Base-by-base conservation (phyloP, 768 basidiomycete species). In the Agaricus blazei region DNA sequence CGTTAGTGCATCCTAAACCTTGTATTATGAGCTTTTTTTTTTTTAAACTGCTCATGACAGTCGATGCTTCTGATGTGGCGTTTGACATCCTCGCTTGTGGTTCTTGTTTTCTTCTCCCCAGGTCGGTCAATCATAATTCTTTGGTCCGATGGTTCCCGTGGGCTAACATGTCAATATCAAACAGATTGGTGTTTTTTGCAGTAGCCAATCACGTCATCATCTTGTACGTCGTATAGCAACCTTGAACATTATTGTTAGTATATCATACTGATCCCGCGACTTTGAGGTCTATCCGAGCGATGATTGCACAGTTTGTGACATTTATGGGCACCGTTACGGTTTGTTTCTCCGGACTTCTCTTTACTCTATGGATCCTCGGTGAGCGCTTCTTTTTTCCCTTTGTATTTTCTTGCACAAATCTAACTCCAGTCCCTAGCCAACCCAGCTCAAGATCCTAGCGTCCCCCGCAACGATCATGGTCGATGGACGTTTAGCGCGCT, bases 51-150 rank as follows among this genome's bases (percentile, higher is more conserved):
- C 58, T 15, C 31, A 37, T 48, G 31, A 29, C 51, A 78, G 83
- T 67, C 24, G 70, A 63, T 8, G 67, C 75, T 0, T 89, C 89
- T 3, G 76, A 77, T 27, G 67, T 88, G 62, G 85, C 88, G 0
- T 93, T 95, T 63, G 92, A 95, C 62, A 76, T 93, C 29, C 77
- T 96, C 48, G 78, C 93, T 2, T 93, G 89, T 63, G 88, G 86
- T 7, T 90, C 87, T 3, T 93, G 90, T 63, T 84, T 94, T 50
- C 76, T 95, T 26, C 87, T 93, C 63, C 93, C 93, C 19, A 80
- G 92, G 84, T 86, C 61, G 29, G 70, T 62, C 14, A 36, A 34
- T 15, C 37, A 8, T 19, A 19, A 26, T 43, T 49, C 9, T 54
- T 27, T 40, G 40, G 29, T 45, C 42, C 9, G 15, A 34, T 6